Base-by-base conservation (phyloP, 78 protist species). In the Tieghemostelium lacteum region DNA sequence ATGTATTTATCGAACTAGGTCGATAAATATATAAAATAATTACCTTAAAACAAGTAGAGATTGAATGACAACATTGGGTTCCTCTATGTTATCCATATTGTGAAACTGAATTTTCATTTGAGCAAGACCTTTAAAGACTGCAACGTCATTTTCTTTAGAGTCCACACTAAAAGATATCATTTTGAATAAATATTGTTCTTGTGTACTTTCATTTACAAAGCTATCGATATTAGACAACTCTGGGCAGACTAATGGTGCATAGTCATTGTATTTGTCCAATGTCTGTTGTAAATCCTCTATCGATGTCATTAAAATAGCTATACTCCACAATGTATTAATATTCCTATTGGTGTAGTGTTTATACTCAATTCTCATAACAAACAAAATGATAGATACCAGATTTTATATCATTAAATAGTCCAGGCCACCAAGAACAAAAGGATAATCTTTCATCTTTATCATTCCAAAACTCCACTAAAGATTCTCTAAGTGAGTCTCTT, bases 81-180 rank as follows among this genome's bases (percentile, higher is more conserved):
- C 63, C 2, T 71, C 77, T 22, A 71, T 20, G 20, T 71, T 63
- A 50, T 22, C 29, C 7, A 50, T 31, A 50, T 6, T 14, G 10
- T 45, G 52, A 14, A 45, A 14, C 10, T 28, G 37, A 1, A 50
- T 29, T 20, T 50, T 71, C 63, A 71, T 50, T 71, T 31, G 33
- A 52, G 45, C 22, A 0, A 71, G 3, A 22, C 77, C 63, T 31
- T 22, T 50, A 24, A 50, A 71, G 6, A 50, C 16, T 0, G 58
- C n/a, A 6, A 63, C 20, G 31, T 42, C 63, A 71, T 71, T 71
- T 50, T 71, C 77, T 71, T 71, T 71, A 29, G 77, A 71, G 6
- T 71, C 77, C 19, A 50, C 60, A 3, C 29, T 8, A 20, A 3
- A 17, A 20, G 26, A 17, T 14, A 71, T 12, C 39, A 50, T 14